Base-by-base conservation (phyloP, 208 protist species). In the Leishmania lainsoni region DNA sequence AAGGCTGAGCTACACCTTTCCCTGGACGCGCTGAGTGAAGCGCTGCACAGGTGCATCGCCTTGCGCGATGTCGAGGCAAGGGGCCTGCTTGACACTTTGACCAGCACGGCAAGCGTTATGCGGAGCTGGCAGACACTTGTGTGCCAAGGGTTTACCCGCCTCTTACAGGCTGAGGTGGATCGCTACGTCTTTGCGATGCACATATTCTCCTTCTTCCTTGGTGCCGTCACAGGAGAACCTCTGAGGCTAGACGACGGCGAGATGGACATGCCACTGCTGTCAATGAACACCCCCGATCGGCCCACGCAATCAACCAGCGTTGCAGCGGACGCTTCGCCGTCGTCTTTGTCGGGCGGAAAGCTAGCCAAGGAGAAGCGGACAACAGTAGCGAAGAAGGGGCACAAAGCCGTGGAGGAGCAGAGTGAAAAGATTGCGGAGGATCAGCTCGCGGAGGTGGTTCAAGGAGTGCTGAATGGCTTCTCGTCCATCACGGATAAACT, bases 1-100 rank as follows among this genome's bases (percentile, higher is more conserved):
- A 97, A 97, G 75, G 91, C 93, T 35, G 93, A 97, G 81, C 85
- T 97, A 56, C 93, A 97, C 70, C 72, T 91, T 56, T 76, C 84
- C 76, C 63, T 91, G 5, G 90, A 94, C 76, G 81, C 91, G 54
- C 77, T 95, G 29, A 66, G 74, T 61, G 84, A 89, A 26, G 86
- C 86, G 0, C 72, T 96, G 42, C 91, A 89, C 77, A 83, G 83
- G 63, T 86, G 80, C 56, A 86, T 92, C 42, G 87, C 91, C 68
- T 32, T 65, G 2, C 86, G 85, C 58, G 81, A 86, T 71, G 75
- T 70, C 1, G 91, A 94, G 65, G 84, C 85, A 61, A 39, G 58
- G 12, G 78, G 84, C 17, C 79, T 91, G 51, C 87, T 93, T 56
- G 91, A 96, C 76, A 81, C 58, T 66, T 68, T 96, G 4, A 91